Evolutionary conservation across 108 stramenopile genomes (phyloP), one percentile per base, ranked within the genome.

Genomic region (Skeletonema potamos): DNA sequence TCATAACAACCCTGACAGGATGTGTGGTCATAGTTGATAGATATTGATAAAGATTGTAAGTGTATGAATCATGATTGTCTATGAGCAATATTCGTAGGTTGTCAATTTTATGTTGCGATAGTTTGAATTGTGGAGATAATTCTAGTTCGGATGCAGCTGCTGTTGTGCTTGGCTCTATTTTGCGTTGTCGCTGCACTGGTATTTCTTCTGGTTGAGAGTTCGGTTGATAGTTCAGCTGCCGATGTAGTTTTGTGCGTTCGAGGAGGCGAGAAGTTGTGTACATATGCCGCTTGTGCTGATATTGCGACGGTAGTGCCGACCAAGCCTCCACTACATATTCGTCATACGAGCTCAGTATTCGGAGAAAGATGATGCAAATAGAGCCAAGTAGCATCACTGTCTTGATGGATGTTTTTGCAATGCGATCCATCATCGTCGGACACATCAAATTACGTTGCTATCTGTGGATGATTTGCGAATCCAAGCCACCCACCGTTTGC

Each of bases 1-100:
- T 96, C 65, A 90, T 77, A 7, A 96, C 64, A 11, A 98, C 96
- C 6, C 73, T 66, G 11, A 95, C 94, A 17, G 92, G 92, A 46
- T 81, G 62, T 0, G 63, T 71, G 48, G 87, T 88, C 55, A 93
- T 73, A n/a, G 85, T 79, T 5, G 91, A 81, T 56, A 96, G 56
- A 65, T 89, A 82, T 68, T 96, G 92, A 54, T 85, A 95, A 18
- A 98, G 74, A 79, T 98, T 98, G 86, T 98, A 97, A 2, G 97
- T 98, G 72, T 97, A 98, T 20, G 94, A 95, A 85, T 98, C 97
- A 67, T 96, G 96, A 72, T 98, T 96, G 83, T 98, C 97, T 60
- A 98, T 91, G 30, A 98, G 83, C 17, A 98, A 74, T 51, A 94
- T 66, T 20, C 77, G 69, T 44, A 93, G 33, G 55, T 90, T 51